A percentile compares a stretch with the other conserved stretches of the same genome.
phyloP scores from a whole-genome alignment of 2,329 filamentous ascomycete species.

The Pyricularia pennisetigena region DNA sequence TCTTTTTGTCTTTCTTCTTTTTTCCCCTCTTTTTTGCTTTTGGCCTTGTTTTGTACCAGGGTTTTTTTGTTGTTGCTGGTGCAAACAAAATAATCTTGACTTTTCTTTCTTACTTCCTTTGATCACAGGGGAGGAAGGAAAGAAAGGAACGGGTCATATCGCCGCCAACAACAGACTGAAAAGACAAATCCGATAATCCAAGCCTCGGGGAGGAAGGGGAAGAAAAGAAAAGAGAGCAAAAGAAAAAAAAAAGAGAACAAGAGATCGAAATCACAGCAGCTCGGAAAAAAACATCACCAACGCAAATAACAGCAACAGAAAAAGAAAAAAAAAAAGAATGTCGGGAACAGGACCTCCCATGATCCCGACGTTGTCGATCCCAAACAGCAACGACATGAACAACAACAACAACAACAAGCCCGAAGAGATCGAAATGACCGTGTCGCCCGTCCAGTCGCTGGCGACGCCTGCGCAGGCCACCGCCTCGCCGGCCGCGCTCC shows the following conservation, averaged over 20 bases:
- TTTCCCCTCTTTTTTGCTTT: not conserved
- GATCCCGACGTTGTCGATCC: not conserved
- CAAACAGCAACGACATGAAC: not conserved
- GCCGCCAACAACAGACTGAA: not conserved
- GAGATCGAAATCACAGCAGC: not conserved
- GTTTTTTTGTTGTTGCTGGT: constrained; percentile 1
- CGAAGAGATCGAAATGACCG: not conserved
- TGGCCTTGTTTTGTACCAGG: not conserved
- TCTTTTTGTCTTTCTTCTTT: no score
- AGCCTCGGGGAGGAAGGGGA: not conserved
- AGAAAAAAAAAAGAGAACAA: not conserved
- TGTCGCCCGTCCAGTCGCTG: not conserved
- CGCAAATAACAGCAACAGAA: not conserved
- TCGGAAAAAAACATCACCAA: not conserved
- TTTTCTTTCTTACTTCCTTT: constrained; percentile 1
- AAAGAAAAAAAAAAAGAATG: not conserved
- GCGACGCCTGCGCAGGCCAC: not conserved
- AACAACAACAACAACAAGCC: not conserved
- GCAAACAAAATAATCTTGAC: not conserved
- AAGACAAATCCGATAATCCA: not conserved
- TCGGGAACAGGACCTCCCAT: not conserved
- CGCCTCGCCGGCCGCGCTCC: not conserved
- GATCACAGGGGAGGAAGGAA: not conserved
- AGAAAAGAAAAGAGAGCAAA: no score
- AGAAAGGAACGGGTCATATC: not conserved